Percentiles rank a stretch among this genome's conserved stretches.
These are phyloP conservation scores for Ogataea neopini DNA, from an alignment of 805 yeast genomes.

Conservation along the genomic window DNA sequence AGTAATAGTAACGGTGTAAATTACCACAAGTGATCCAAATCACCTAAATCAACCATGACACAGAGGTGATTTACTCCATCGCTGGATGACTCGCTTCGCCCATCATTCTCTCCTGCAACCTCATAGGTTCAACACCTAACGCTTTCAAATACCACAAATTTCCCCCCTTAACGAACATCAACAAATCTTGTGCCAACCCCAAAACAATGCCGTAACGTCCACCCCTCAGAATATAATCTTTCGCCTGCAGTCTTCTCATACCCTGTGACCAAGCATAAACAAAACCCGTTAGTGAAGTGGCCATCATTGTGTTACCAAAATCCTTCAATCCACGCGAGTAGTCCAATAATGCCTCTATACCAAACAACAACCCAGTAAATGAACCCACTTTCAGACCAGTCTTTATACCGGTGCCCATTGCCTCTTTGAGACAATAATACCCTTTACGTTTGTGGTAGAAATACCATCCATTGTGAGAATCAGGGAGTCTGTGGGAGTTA, in stretches of 20 bases:
- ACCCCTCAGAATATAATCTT: constrained; percentile 50
- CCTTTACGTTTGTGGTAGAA: constrained; percentile 83
- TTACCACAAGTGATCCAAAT: no score
- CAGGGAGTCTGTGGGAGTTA: constrained; percentile 80
- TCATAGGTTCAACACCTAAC: constrained; percentile 29
- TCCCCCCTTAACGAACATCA: constrained; percentile 60
- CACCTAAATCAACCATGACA: no score
- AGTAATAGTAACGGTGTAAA: no score
- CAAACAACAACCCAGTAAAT: constrained; percentile 53
- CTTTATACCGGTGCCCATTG: constrained; percentile 49
- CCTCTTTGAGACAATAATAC: constrained; percentile 64
- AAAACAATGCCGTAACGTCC: constrained; percentile 55
- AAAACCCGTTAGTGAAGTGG: constrained; percentile 54
- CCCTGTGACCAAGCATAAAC: constrained; percentile 48
- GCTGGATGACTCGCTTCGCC: no score
- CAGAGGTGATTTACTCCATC: no score
- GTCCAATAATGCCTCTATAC: constrained; percentile 65
- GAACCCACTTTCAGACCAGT: constrained; percentile 43
- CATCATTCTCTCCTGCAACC: no score
- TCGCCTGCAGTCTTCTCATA: constrained; percentile 45
- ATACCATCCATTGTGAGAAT: constrained; percentile 81
- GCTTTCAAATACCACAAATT: constrained; percentile 61
- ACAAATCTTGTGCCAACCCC: constrained; percentile 68
- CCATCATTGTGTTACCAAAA: constrained; percentile 59
- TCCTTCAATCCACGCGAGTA: constrained; percentile 50